phyloP scores from a whole-genome alignment of 345 rosid species.

The Rhizophora mangle region DNA sequence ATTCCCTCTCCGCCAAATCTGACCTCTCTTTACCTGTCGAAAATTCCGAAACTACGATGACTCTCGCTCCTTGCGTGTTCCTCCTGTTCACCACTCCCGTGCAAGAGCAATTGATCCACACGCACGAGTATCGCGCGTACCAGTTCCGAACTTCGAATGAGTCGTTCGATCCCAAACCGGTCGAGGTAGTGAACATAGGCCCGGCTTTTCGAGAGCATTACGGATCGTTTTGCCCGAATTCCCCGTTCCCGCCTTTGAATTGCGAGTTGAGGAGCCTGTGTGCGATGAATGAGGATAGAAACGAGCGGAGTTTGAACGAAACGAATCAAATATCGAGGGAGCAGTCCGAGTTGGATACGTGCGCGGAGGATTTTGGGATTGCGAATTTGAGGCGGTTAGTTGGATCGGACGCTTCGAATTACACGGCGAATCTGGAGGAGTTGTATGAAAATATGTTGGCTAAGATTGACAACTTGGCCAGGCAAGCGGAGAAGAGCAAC shows the following conservation, averaged over 20 bases:
- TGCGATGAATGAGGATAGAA: conserved; percentile 54
- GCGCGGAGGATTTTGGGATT: conserved; percentile 54
- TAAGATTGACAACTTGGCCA: conserved; percentile 58
- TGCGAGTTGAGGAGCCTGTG: conserved; percentile 64
- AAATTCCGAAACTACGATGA: conserved; percentile 19
- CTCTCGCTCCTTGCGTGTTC: conserved; percentile 53
- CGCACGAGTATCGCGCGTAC: conserved; percentile 78
- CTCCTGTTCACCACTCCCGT: conserved; percentile 66
- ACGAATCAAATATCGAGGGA: conserved; percentile 40
- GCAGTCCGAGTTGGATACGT: conserved; percentile 49
- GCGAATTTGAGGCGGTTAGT: conserved; percentile 50
- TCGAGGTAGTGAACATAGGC: conserved; percentile 78
- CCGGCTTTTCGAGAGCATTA: conserved; percentile 76
- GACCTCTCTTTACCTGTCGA: conserved; percentile 40
- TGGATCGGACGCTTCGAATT: conserved; percentile 56
- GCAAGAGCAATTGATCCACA: conserved; percentile 58
- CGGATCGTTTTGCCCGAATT: conserved; percentile 62
- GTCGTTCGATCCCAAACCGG: conserved; percentile 53
- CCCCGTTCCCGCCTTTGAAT: conserved; percentile 50
- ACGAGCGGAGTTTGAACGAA: conserved; percentile 34
- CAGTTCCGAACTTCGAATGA: conserved; percentile 40
- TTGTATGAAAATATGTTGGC: conserved; percentile 72
- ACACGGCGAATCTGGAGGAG: conserved; percentile 58
- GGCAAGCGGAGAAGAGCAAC: conserved; percentile 64
- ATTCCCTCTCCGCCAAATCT: conserved; percentile 42